Evolutionary conservation across 495 filamentous ascomycete genomes (phyloP), one percentile per base, ranked within the genome.

Genomic region (Endocarpon pusillum): DNA sequence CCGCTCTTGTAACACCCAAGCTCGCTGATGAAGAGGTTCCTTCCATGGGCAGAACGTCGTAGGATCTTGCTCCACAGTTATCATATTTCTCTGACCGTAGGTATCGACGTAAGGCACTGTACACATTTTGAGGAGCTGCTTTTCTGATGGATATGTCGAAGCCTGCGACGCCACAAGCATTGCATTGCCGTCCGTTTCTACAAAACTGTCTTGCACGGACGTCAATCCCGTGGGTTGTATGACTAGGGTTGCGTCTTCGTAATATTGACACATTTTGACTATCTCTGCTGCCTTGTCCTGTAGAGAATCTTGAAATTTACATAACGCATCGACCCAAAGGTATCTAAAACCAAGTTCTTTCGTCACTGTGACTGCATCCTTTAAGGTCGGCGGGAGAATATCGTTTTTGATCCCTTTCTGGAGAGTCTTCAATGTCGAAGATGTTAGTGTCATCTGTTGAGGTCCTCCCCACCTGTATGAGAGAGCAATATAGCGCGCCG

Each of bases 1-100:
- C 12, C 28, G 5, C 19, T 31, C 28, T 14, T 31, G 28, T 7
- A 31, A 31, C 28, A 31, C 28, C 28, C 28, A 31, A 15, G 12
- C 28, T 5, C 28, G 28, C 7, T n/a, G 19, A 14, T 31, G 5
- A n/a, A 31, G 28, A 5, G 5, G 28, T 14, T 31, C 28, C 12
- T 14, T n/a, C 4, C 4, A 15, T 15, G 28, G 28, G 12, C 12
- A 31, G 12, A 14, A 5, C 12, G 5, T 31, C 5, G 7, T 17
- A n/a, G n/a, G n/a, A n/a, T n/a, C n/a, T n/a, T n/a, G n/a, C n/a
- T n/a, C n/a, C n/a, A n/a, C n/a, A n/a, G n/a, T n/a, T n/a, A n/a
- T n/a, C n/a, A n/a, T n/a, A n/a, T n/a, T n/a, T n/a, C n/a, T n/a
- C n/a, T n/a, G n/a, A n/a, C n/a, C n/a, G n/a, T n/a, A n/a, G n/a